These are phyloP conservation scores for Cercospora zeina DNA, from an alignment of 2,329 filamentous ascomycete species.

Conservation along the genomic window DNA sequence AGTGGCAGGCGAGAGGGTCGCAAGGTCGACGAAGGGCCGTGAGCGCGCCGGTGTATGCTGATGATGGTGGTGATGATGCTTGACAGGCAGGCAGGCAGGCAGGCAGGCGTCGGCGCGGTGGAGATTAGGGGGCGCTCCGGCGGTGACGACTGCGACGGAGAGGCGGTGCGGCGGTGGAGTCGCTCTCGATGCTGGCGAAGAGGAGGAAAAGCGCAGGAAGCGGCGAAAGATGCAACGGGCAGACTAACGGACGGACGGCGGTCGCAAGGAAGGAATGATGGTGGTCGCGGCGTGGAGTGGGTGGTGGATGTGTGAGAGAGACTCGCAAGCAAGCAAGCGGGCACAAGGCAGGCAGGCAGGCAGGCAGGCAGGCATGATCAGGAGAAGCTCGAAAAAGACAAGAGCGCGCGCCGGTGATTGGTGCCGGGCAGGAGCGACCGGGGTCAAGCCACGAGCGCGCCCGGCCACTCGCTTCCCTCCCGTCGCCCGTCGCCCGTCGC, in stretches of 20 bases:
- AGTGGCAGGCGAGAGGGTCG: constrained; percentile 12
- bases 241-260: not conserved
- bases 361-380: not conserved
- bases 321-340: not conserved
- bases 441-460: constrained; percentile 3
- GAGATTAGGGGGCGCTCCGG: no score
- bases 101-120: not conserved
- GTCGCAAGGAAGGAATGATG: constrained; percentile 9
- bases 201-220: not conserved
- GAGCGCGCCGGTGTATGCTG: not conserved
- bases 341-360: no score
- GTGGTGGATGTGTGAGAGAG: not conserved
- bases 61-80: not conserved
- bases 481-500: not conserved
- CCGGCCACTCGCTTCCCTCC: constrained; percentile 1
- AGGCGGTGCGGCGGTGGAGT: no score
- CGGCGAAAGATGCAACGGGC: not conserved
- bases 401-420: constrained; percentile 2
- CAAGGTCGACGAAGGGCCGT: not conserved
- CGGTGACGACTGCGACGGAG: no score
- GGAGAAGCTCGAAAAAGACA: constrained; percentile 9
- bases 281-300: not conserved
- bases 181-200: no score
- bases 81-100: not conserved
- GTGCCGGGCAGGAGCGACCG: not conserved